phyloP scores from a whole-genome alignment of 345 rosid genomes.

The Acer negundo region DNA sequence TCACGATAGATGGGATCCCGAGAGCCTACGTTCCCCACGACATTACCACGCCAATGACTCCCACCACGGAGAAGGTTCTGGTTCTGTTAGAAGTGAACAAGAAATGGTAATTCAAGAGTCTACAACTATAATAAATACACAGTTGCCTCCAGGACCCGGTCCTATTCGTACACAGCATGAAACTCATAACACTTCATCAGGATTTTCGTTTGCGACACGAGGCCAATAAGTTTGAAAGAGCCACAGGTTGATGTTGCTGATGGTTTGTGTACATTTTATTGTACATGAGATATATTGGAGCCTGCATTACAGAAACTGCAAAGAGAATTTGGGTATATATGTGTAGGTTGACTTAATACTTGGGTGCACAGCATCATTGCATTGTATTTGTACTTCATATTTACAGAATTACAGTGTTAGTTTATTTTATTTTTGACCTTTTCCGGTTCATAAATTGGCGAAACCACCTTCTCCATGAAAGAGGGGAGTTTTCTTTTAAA shows the following conservation, averaged over 20 bases:
- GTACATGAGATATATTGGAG: not conserved
- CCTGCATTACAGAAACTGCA: not conserved
- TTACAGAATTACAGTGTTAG: too few relatives aligned
- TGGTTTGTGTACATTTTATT: not conserved
- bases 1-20: slow-evolving; percentile 47
- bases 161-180: slow-evolving; percentile 28
- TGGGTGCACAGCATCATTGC: too few relatives aligned
- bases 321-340: not conserved
- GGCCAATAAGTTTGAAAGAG: not conserved
- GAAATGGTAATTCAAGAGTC: slow-evolving; percentile 21
- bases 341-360: not conserved
- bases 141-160: slow-evolving; percentile 32
- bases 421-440: too few relatives aligned
- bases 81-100: slow-evolving; percentile 20
- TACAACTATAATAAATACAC: slow-evolving; percentile 23
- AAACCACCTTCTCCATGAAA: too few relatives aligned
- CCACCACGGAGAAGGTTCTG: slow-evolving; percentile 9
- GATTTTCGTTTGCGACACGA: slow-evolving; percentile 38
- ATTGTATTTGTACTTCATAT: too few relatives aligned
- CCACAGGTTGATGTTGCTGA: not conserved
- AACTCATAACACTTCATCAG: slow-evolving; percentile 22
- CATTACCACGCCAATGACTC: slow-evolving; percentile 24
- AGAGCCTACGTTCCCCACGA: slow-evolving; percentile 42
- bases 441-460: too few relatives aligned
- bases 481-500: too few relatives aligned